Evolutionary conservation across 768 basidiomycete species (phyloP).

Genomic region (Punctularia strigosozonata): DNA sequence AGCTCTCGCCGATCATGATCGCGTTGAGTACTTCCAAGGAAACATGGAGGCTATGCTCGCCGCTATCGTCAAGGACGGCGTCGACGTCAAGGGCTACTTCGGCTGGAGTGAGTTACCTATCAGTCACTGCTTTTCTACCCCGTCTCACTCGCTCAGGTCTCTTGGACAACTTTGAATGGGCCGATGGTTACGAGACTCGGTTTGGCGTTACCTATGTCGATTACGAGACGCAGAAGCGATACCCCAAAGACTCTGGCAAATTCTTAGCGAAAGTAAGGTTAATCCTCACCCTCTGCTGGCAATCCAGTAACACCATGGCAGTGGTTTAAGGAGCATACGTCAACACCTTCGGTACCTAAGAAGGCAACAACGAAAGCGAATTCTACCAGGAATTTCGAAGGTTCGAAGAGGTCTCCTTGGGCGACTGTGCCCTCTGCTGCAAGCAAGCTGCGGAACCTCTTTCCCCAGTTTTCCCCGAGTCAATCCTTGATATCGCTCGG

Average conservation of each 20-base stretch:
- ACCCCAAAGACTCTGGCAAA: conserved; percentile 14
- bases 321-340: no score
- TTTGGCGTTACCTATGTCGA: conserved; percentile 35
- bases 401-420: no score
- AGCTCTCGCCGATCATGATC: conserved; percentile 24
- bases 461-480: no score
- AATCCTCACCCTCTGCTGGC: no score
- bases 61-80: conserved; percentile 25
- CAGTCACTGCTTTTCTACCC: neutral
- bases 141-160: conserved; percentile 14
- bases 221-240: conserved; percentile 17
- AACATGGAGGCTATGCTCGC: conserved; percentile 24
- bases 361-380: no score
- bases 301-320: no score
- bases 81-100: conserved; percentile 25
- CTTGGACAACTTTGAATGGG: conserved; percentile 36
- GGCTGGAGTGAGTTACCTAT: conserved; percentile 25
- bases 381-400: no score
- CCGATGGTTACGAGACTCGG: conserved; percentile 29
- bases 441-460: no score
- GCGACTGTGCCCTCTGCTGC: no score
- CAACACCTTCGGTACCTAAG: no score
- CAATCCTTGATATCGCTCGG: no score
- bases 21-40: conserved; percentile 28
- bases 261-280: conserved; percentile 17